Evolutionary conservation across 1,284 basidiomycete species (phyloP).

Genomic region (Phellinidium pouzarii): DNA sequence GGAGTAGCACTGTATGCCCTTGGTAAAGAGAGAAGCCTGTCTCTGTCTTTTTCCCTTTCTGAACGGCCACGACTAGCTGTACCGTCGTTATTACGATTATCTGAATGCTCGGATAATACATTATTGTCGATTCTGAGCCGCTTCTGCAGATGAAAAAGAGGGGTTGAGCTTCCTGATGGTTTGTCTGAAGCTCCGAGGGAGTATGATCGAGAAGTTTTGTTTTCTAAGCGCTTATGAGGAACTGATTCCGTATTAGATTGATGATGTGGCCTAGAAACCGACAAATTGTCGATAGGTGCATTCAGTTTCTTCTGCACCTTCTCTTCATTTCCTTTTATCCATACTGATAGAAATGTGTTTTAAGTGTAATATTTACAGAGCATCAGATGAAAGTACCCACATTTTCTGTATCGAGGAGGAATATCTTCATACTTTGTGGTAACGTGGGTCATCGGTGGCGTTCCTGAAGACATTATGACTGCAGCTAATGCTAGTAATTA

Average conservation of each 20-base stretch:
- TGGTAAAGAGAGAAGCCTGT: background rate
- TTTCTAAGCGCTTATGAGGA: constrained; percentile 1
- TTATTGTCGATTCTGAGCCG: background rate
- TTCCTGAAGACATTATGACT: constrained; percentile 3
- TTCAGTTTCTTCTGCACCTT: constrained; percentile 9
- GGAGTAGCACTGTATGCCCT: constrained; percentile 8
- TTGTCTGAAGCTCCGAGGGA: background rate
- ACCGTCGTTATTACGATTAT: constrained; percentile 1
- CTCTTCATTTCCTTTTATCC: constrained; percentile 12
- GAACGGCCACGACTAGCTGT: background rate
- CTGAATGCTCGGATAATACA: background rate
- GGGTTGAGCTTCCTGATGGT: background rate
- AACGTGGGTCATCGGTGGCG: constrained; percentile 12
- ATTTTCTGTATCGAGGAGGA: constrained; percentile 14
- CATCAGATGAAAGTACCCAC: background rate
- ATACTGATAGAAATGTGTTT: background rate
- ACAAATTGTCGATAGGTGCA: constrained; percentile 4
- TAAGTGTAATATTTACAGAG: background rate
- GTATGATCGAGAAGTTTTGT: background rate
- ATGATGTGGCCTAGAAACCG: background rate
- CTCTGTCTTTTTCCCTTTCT: background rate
- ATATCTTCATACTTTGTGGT: constrained; percentile 15
- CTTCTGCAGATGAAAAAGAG: background rate
- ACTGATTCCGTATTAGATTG: constrained; percentile 2
- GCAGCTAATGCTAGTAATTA: background rate